Evolutionary conservation across 73 alveolate species (phyloP).

Genomic region (Blepharisma stoltei): DNA sequence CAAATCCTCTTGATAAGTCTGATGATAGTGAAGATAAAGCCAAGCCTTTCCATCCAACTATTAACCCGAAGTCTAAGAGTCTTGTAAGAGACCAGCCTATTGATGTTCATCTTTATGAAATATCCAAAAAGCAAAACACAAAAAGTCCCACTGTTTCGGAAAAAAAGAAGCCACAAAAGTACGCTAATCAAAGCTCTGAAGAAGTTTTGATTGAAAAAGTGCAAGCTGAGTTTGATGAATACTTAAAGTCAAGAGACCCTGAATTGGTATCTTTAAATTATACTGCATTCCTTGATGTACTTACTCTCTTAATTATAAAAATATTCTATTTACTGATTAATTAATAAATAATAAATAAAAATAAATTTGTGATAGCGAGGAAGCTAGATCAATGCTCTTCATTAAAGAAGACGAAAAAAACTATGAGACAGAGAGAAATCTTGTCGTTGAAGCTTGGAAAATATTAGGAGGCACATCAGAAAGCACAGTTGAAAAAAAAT

Average conservation of each 20-base stretch:
- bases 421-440: not conserved
- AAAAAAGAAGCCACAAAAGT: not conserved
- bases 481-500: not conserved
- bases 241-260: not conserved
- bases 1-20: not conserved
- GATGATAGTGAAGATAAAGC: not conserved
- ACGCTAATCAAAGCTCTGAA: not conserved
- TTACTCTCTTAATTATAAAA: too few species aligned
- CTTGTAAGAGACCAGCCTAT: constrained; percentile 3
- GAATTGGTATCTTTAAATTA: not conserved
- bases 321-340: too few species aligned
- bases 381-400: not conserved
- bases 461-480: not conserved
- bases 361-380: too few species aligned
- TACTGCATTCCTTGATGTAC: not conserved
- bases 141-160: not conserved
- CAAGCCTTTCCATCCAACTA: not conserved
- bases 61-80: not conserved
- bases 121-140: not conserved
- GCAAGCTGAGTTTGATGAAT: not conserved
- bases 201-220: constrained; percentile 1
- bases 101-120: not conserved
- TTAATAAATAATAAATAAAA: too few species aligned
- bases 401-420: not conserved
- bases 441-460: constrained; percentile 14